Conservation (phyloP, 495 filamentous ascomycete genomes). For the Hypoxylon fragiforme region DNA sequence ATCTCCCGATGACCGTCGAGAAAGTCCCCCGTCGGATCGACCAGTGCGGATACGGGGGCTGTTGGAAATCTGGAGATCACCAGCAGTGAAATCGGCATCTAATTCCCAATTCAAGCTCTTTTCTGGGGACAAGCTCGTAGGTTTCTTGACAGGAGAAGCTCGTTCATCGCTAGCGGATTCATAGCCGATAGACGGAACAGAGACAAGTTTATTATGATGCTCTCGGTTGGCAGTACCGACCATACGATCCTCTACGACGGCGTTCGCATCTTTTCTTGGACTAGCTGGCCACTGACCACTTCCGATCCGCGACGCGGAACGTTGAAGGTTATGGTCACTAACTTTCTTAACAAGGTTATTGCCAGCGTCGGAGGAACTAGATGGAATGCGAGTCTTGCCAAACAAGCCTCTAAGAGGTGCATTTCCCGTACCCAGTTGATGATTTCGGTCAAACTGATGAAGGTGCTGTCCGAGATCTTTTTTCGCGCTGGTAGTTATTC, state of each 20-base stretch:
- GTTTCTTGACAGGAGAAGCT: slow-evolving; percentile 40
- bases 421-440: slow-evolving; percentile 26
- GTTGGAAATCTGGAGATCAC: slow-evolving; percentile 61
- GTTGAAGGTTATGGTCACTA: slow-evolving; percentile 39
- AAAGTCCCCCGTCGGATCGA: slow-evolving; percentile 16
- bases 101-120: slow-evolving; percentile 59
- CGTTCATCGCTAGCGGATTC: slow-evolving; percentile 42
- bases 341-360: slow-evolving; percentile 40
- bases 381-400: slow-evolving; percentile 34
- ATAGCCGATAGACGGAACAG: slow-evolving; percentile 53
- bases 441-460: slow-evolving; percentile 30
- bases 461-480: slow-evolving; percentile 30
- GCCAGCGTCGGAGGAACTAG: slow-evolving; percentile 41
- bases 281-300: slow-evolving; percentile 12
- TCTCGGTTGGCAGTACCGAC: background rate
- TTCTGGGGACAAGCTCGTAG: slow-evolving; percentile 49
- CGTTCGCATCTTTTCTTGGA: slow-evolving; percentile 17
- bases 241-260: background rate
- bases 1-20: slow-evolving; percentile 6
- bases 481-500: slow-evolving; percentile 11
- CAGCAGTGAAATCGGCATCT: slow-evolving; percentile 66
- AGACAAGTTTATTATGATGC: slow-evolving; percentile 34
- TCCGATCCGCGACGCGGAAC: slow-evolving; percentile 13
- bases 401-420: slow-evolving; percentile 33
- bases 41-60: slow-evolving; percentile 55